Conservation (phyloP, 2,329 filamentous ascomycete genomes). For the Colletotrichum eleusines region DNA sequence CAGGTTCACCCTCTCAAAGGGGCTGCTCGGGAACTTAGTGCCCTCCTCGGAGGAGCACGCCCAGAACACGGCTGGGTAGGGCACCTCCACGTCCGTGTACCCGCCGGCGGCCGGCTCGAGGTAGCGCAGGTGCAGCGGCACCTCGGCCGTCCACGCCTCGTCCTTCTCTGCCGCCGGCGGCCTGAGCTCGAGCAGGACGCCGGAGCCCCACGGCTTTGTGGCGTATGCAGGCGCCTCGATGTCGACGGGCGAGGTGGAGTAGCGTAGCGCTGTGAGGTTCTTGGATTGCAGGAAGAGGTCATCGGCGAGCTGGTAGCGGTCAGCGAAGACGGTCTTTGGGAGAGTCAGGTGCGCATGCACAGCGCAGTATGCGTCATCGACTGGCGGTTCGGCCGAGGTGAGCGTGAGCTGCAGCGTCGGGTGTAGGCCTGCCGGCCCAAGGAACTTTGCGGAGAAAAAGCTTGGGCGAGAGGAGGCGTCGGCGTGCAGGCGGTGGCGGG, state of each 20-base stretch:
- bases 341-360: conserved; percentile 86
- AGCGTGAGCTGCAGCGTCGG: conserved; percentile 81
- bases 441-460: conserved; percentile 73
- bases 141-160: conserved; percentile 71
- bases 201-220: conserved; percentile 81
- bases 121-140: conserved; percentile 91
- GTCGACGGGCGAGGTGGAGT: conserved; percentile 82
- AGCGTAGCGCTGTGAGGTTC: conserved; percentile 76
- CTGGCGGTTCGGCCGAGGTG: conserved; percentile 62
- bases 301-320: conserved; percentile 87
- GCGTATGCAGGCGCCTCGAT: conserved; percentile 92
- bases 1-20: conserved; percentile 87
- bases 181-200: conserved; percentile 79
- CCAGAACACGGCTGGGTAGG: conserved; percentile 91
- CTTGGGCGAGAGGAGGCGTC: conserved; percentile 44
- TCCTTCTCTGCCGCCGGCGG: conserved; percentile 58
- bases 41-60: conserved; percentile 78
- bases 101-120: conserved; percentile 71
- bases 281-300: conserved; percentile 83
- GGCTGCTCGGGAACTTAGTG: conserved; percentile 78
- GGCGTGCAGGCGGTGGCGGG: conserved; percentile 75
- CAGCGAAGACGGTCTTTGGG: conserved; percentile 84
- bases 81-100: conserved; percentile 68
- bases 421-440: conserved; percentile 83
- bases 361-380: conserved; percentile 71